Evolutionary conservation across 2,329 filamentous ascomycete species (phyloP).

Genomic region (Lachnellula willkommii): DNA sequence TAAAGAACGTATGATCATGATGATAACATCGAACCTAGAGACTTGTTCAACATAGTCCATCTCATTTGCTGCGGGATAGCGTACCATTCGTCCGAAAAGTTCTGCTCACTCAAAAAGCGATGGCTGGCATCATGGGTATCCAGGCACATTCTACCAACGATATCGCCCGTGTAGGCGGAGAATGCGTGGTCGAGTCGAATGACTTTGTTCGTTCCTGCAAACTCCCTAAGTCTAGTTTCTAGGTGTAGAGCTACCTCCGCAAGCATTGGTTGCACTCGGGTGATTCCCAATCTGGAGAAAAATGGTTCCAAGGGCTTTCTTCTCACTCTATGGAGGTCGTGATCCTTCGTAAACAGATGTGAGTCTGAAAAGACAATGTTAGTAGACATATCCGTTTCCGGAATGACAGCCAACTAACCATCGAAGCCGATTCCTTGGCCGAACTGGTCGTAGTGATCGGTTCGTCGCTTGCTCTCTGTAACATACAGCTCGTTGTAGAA

Average conservation of each 20-base stretch:
- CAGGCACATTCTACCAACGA: neutral
- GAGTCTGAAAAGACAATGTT: neutral
- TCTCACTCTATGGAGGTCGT: conserved; percentile 13
- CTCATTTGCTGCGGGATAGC: no score
- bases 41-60: neutral
- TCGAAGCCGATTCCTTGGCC: no score
- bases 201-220: neutral
- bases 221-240: neutral
- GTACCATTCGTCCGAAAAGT: neutral
- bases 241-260: neutral
- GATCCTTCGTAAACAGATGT: conserved; percentile 2
- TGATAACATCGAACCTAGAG: conserved; percentile 6
- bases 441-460: neutral
- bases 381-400: no score
- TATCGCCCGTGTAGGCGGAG: conserved; percentile 4
- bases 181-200: conserved; percentile 9
- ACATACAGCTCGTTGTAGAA: conserved; percentile 38
- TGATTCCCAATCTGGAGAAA: conserved; percentile 11
- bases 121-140: neutral
- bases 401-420: no score
- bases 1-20: conserved; percentile 22
- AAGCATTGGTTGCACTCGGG: neutral
- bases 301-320: conserved; percentile 12
- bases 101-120: conserved; percentile 1
- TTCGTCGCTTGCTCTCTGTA: neutral